These are phyloP conservation scores for Daldinia sp. DNA, from an alignment of 2,329 filamentous ascomycete species.

Conservation along the genomic window DNA sequence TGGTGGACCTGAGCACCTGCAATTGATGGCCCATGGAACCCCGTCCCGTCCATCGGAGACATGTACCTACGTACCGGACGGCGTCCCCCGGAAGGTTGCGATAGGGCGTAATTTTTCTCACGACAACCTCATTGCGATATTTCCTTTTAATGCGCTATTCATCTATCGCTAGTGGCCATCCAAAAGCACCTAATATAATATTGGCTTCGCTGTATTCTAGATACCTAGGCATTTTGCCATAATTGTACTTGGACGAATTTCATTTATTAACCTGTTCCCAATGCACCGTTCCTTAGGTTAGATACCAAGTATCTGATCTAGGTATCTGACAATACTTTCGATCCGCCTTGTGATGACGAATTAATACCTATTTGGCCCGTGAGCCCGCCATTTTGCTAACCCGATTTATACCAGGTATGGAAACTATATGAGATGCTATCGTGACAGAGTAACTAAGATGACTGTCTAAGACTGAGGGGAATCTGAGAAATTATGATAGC, in stretches of 20 bases:
- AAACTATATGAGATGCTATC: background rate
- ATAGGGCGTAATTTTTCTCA: too few species aligned
- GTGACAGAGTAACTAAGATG: background rate
- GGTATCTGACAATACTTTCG: background rate
- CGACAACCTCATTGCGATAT: too few species aligned
- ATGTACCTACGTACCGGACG: too few species aligned
- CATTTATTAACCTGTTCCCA: background rate
- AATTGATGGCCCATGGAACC: too few species aligned
- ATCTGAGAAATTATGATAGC: background rate
- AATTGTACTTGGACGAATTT: background rate
- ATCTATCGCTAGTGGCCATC: background rate
- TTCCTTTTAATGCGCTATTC: background rate
- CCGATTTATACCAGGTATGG: background rate
- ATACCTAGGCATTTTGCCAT: background rate
- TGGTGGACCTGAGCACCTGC: too few species aligned
- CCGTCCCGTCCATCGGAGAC: too few species aligned
- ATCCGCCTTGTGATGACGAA: background rate
- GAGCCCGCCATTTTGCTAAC: background rate
- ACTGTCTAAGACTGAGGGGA: background rate
- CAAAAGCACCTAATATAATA: background rate
- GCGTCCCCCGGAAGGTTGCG: too few species aligned
- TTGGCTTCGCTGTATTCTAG: background rate
- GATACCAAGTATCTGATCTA: too few species aligned
- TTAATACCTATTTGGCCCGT: background rate
- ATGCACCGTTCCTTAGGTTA: background rate